These are phyloP conservation scores for Trypanosoma avium DNA, from an alignment of 208 protist genomes.

Conservation along the genomic window DNA sequence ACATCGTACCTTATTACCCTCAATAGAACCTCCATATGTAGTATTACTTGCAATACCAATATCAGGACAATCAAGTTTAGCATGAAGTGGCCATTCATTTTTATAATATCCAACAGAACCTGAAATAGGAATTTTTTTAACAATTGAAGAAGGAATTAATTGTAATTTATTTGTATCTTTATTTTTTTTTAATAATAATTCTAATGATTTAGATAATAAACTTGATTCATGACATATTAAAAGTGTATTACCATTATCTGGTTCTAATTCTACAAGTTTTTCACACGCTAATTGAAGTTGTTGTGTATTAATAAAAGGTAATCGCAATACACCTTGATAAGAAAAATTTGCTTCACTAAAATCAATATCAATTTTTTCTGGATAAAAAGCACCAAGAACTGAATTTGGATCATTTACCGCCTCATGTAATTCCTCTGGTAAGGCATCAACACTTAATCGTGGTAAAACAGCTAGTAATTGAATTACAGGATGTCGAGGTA, in stretches of 20 bases:
- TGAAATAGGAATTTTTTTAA: conserved; percentile 54
- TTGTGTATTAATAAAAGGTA: conserved; percentile 86
- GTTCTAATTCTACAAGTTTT: conserved; percentile 68
- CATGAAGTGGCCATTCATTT: conserved; percentile 61
- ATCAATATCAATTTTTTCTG: conserved; percentile 95
- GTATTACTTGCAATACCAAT: conserved; percentile 43
- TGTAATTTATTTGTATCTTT: conserved; percentile 5
- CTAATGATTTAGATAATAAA: conserved; percentile 9
- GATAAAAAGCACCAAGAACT: conserved; percentile 98
- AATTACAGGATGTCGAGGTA: conserved; percentile 96
- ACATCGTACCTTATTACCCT: conserved; percentile 57
- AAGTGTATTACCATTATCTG: conserved; percentile 72
- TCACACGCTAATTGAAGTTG: conserved; percentile 53
- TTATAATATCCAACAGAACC: conserved; percentile 61
- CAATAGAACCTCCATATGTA: conserved; percentile 43
- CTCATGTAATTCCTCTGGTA: conserved; percentile 88
- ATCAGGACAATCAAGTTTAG: conserved; percentile 71
- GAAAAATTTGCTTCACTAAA: conserved; percentile 95
- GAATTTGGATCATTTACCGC: conserved; percentile 92
- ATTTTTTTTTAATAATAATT: conserved; percentile 15
- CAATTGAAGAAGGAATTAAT: conserved; percentile 40
- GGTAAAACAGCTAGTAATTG: conserved; percentile 98
- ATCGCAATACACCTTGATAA: conserved; percentile 90
- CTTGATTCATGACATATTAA: conserved; percentile 71
- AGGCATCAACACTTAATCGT: conserved; percentile 73